Evolutionary conservation across 441 rosid genomes (phyloP).

Genomic region (Populus hybrid): DNA sequence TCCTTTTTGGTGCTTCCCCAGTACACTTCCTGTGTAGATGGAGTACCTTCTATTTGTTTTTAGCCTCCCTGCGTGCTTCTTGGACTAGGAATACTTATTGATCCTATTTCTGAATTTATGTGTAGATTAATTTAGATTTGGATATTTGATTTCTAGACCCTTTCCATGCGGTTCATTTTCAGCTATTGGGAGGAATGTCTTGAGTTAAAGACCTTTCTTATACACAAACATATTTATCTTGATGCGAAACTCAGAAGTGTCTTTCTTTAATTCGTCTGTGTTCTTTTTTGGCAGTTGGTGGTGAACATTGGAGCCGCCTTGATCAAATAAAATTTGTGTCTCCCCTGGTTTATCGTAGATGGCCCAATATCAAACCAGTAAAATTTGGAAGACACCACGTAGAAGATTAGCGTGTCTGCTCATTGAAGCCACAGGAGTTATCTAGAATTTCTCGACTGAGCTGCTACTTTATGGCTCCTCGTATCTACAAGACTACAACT

Average conservation of each 20-base stretch:
- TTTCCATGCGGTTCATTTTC: not conserved
- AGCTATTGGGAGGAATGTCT: not conserved
- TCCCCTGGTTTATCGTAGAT: not conserved
- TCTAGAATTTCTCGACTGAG: constrained; percentile 6
- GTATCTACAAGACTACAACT: not conserved
- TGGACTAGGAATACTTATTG: not conserved
- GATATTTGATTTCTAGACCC: not conserved
- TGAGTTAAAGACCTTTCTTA: not conserved
- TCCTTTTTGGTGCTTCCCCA: not conserved
- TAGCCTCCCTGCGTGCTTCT: not conserved
- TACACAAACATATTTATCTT: too few species aligned
- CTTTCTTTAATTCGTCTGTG: constrained; percentile 1
- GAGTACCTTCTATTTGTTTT: not conserved
- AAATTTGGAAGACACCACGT: constrained; percentile 6
- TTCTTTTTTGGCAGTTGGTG: constrained; percentile 16
- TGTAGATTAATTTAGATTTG: not conserved
- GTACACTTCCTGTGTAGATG: not conserved
- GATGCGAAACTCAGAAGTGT: not conserved
- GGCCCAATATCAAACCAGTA: not conserved
- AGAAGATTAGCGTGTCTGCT: constrained; percentile 7
- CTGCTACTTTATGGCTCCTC: constrained; percentile 1
- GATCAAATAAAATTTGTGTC: constrained; percentile 1
- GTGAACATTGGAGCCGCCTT: constrained; percentile 6
- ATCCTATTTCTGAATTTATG: not conserved
- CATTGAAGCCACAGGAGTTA: not conserved